Conservation (phyloP, 2,329 filamentous ascomycete genomes). For the Trichoderma koningii region DNA sequence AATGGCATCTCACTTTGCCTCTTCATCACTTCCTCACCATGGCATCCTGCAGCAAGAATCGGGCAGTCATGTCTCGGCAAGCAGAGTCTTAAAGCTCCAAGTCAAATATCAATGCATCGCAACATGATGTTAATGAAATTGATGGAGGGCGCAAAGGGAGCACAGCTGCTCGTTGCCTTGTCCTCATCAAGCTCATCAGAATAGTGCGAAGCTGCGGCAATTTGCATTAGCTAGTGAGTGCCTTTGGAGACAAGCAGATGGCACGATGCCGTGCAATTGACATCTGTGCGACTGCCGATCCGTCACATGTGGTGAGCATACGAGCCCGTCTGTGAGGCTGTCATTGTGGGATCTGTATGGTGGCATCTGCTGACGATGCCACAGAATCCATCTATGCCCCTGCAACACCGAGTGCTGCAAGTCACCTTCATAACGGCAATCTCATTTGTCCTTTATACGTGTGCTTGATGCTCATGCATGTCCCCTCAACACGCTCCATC, state of each 20-base stretch:
- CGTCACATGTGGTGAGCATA: slow-evolving; percentile 8
- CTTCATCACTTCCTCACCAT: too few relatives aligned
- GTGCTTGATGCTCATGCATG: too few relatives aligned
- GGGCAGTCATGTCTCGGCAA: too few relatives aligned
- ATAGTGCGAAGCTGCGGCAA: not conserved
- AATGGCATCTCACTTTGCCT: too few relatives aligned
- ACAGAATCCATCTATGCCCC: not conserved
- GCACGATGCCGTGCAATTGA: not conserved
- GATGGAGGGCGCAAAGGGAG: not conserved
- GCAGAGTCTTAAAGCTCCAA: too few relatives aligned
- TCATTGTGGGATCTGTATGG: not conserved
- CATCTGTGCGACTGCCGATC: not conserved
- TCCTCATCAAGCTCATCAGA: not conserved
- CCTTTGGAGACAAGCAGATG: not conserved
- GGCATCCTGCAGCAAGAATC: too few relatives aligned
- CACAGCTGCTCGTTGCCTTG: not conserved
- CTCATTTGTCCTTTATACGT: not conserved
- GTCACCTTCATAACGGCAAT: not conserved
- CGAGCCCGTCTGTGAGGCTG: not conserved
- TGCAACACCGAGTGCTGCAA: not conserved
- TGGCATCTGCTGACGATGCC: not conserved
- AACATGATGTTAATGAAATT: not conserved
- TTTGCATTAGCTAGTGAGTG: too few relatives aligned
- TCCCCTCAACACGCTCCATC: not conserved
- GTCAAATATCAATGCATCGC: not conserved